phyloP scores from a whole-genome alignment of 805 yeast species.

The Sugiyamaella valdiviana region DNA sequence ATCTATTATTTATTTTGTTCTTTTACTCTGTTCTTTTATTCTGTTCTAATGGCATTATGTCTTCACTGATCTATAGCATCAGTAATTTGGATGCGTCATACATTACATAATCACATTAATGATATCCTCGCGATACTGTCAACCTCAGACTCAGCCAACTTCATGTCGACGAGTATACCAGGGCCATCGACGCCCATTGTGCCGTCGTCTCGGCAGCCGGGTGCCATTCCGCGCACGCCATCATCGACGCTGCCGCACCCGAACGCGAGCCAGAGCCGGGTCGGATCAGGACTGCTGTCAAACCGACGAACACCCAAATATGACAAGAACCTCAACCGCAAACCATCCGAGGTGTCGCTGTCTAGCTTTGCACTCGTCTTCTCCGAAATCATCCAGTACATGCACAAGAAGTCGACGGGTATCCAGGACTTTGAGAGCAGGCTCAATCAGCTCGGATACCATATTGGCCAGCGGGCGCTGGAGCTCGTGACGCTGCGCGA shows the following conservation, averaged over 20 bases:
- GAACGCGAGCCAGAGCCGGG: conserved; percentile 3
- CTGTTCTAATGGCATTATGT: too few species aligned
- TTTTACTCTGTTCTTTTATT: too few species aligned
- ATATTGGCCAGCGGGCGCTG: conserved; percentile 63
- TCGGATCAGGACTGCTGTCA: conserved; percentile 2
- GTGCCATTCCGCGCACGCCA: conserved; percentile 36
- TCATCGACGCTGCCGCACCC: conserved; percentile 31
- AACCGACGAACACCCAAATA: conserved; percentile 25
- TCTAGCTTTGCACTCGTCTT: conserved; percentile 65
- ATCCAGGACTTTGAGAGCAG: conserved; percentile 58
- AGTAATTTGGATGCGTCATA: too few species aligned
- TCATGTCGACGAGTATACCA: conserved; percentile 12
- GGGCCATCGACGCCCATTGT: conserved; percentile 24
- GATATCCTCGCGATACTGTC: background rate
- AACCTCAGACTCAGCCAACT: background rate
- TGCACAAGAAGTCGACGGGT: conserved; percentile 45
- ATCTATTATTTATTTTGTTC: too few species aligned
- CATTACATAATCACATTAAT: too few species aligned
- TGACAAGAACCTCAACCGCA: conserved; percentile 62
- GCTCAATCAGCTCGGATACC: conserved; percentile 69
- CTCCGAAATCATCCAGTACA: conserved; percentile 62
- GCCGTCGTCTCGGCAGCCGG: conserved; percentile 23
- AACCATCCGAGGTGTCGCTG: conserved; percentile 59
- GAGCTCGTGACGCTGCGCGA: conserved; percentile 67
- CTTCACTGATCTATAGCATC: too few species aligned